These are phyloP conservation scores for Bipolaris cookei DNA, from an alignment of 2,329 filamentous ascomycete species.

Conservation along the genomic window DNA sequence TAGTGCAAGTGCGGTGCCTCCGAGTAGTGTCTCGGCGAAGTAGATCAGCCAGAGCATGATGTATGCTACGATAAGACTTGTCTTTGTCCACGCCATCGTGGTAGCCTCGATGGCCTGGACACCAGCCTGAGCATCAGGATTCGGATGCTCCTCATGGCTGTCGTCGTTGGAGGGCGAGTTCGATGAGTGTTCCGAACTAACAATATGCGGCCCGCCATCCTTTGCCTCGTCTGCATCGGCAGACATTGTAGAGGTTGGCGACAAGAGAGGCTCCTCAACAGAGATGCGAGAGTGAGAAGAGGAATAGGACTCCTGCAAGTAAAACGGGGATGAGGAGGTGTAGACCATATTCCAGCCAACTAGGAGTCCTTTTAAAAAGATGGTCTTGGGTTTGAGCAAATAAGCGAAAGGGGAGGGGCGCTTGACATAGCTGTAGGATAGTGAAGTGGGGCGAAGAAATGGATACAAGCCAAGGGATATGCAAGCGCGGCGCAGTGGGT, in stretches of 20 bases:
- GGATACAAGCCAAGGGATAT: background rate
- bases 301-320: background rate
- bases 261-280: background rate
- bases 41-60: constrained; percentile 30
- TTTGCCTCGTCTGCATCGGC: background rate
- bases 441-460: background rate
- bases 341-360: background rate
- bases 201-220: background rate
- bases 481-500: background rate
- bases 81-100: constrained; percentile 11
- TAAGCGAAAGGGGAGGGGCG: background rate
- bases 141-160: background rate
- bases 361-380: background rate
- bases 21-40: constrained; percentile 54
- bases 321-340: background rate
- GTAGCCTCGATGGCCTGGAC: constrained; percentile 15
- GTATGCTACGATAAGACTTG: constrained; percentile 7
- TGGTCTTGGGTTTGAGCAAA: background rate
- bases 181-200: background rate
- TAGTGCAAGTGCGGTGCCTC: constrained; percentile 47
- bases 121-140: constrained; percentile 5
- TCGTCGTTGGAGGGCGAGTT: background rate
- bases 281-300: background rate
- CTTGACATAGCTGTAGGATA: background rate
- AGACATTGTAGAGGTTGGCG: background rate